These are phyloP conservation scores for Pachyrhizus erosus DNA, from an alignment of 306 rosid genomes.

Conservation along the genomic window DNA sequence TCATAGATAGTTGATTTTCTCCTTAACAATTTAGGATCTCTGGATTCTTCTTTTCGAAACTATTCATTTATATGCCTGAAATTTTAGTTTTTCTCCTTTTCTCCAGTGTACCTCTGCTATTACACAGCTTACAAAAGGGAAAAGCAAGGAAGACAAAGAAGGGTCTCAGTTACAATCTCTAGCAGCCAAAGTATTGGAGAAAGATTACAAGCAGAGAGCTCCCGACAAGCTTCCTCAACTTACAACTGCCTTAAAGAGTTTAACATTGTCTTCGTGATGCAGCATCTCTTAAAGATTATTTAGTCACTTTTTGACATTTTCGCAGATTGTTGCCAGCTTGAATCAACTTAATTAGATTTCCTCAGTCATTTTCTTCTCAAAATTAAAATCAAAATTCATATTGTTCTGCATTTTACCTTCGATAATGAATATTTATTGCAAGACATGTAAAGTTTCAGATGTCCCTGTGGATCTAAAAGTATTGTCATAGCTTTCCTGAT, in stretches of 20 bases:
- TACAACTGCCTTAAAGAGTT: slow-evolving; percentile 69
- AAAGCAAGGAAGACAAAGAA: slow-evolving; percentile 93
- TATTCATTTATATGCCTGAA: slow-evolving; percentile 42
- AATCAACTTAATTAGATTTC: slow-evolving; percentile 41
- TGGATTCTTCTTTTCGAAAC: slow-evolving; percentile 18
- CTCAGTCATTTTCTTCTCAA: slow-evolving; percentile 37
- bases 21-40: slow-evolving; percentile 10
- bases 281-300: slow-evolving; percentile 35
- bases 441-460: slow-evolving; percentile 41
- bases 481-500: slow-evolving; percentile 25
- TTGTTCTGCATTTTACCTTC: slow-evolving; percentile 29
- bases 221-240: slow-evolving; percentile 89
- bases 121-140: slow-evolving; percentile 81
- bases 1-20: slow-evolving; percentile 34
- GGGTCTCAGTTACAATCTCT: slow-evolving; percentile 82
- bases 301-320: slow-evolving; percentile 38
- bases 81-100: slow-evolving; percentile 30
- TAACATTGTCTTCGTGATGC: slow-evolving; percentile 78
- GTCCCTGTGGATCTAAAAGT: slow-evolving; percentile 26
- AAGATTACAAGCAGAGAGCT: slow-evolving; percentile 94
- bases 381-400: slow-evolving; percentile 29
- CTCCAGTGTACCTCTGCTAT: slow-evolving; percentile 86
- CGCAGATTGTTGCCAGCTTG: slow-evolving; percentile 36
- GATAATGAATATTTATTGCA: slow-evolving; percentile 30
- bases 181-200: slow-evolving; percentile 82